Percentiles rank a stretch among this genome's conserved stretches.
These are phyloP conservation scores for Phytophthora pluvialis DNA, from an alignment of 352 stramenopile species.

Conservation along the genomic window DNA sequence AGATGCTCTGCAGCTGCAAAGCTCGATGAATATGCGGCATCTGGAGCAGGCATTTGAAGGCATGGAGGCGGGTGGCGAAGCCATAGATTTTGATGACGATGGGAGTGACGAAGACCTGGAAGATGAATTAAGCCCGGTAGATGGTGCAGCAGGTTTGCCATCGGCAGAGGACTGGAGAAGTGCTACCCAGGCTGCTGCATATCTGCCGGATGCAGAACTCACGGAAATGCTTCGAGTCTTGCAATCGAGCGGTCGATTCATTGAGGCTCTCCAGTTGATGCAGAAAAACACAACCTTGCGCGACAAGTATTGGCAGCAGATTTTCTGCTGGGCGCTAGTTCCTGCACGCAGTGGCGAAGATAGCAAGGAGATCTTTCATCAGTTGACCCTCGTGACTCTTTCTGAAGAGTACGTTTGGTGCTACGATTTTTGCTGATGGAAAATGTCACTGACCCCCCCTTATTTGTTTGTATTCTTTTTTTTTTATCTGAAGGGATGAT, in stretches of 20 bases:
- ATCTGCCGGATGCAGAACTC: constrained; percentile 54
- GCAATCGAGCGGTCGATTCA: constrained; percentile 64
- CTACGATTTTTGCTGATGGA: neutral
- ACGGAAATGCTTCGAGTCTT: constrained; percentile 68
- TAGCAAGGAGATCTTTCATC: constrained; percentile 16
- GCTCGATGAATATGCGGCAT: constrained; percentile 59
- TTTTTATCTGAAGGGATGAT: constrained; percentile 47
- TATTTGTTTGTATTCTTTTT: neutral
- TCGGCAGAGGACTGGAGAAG: constrained; percentile 27
- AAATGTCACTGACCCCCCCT: neutral
- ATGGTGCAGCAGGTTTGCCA: constrained; percentile 6
- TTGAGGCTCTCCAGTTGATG: constrained; percentile 82
- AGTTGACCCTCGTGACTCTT: constrained; percentile 37
- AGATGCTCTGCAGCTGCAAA: constrained; percentile 58
- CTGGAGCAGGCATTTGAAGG: constrained; percentile 40
- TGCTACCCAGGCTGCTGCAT: constrained; percentile 31
- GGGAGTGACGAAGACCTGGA: constrained; percentile 24
- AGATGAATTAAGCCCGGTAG: constrained; percentile 22
- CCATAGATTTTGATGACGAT: constrained; percentile 17
- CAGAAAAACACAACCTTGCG: constrained; percentile 56
- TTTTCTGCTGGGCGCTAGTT: constrained; percentile 70
- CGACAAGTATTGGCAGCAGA: constrained; percentile 63
- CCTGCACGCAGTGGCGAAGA: constrained; percentile 19
- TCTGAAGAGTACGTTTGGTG: constrained; percentile 53
- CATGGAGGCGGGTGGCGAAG: constrained; percentile 35